Conservation (phyloP, 345 rosid genomes). For the Gynandropsis gynandra region DNA sequence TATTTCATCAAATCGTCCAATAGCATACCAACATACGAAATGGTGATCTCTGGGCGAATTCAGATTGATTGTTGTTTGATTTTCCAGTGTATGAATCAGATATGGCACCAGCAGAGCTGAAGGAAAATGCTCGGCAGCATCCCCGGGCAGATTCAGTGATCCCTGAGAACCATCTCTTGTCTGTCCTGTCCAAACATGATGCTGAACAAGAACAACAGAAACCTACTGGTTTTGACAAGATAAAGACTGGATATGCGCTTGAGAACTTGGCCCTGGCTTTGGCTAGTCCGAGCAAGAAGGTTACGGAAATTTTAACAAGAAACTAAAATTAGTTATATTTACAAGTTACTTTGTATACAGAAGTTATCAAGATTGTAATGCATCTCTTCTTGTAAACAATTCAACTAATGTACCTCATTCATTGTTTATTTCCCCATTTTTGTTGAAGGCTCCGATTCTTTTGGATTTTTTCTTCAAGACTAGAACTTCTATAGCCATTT, state of each 20-base stretch:
- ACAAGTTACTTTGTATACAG: too few relatives aligned
- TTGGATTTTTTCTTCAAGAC: too few relatives aligned
- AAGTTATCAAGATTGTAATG: too few relatives aligned
- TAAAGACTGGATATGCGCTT: too few relatives aligned
- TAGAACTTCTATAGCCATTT: too few relatives aligned
- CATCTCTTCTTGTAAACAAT: too few relatives aligned
- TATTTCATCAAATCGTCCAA: too few relatives aligned
- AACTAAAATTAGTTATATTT: too few relatives aligned
- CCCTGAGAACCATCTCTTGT: slow-evolving; percentile 38
- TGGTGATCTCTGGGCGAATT: neutral
- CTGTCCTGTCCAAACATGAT: slow-evolving; percentile 24
- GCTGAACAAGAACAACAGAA: slow-evolving; percentile 20
- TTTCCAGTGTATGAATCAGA: slow-evolving; percentile 71
- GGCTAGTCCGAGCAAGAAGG: slow-evolving; percentile 32
- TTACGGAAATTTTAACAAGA: slow-evolving; percentile 38
- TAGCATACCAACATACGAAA: too few relatives aligned
- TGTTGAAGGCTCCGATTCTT: too few relatives aligned
- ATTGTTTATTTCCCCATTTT: too few relatives aligned
- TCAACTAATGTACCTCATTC: too few relatives aligned
- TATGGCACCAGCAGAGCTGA: slow-evolving; percentile 46
- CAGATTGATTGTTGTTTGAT: slow-evolving; percentile 6
- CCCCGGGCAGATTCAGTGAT: slow-evolving; percentile 37
- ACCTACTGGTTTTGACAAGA: slow-evolving; percentile 13
- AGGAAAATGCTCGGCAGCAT: slow-evolving; percentile 42
- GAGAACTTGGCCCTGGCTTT: slow-evolving; percentile 4